Conservation (phyloP, 2,329 filamentous ascomycete genomes). For the Lecanicillium sp. region DNA sequence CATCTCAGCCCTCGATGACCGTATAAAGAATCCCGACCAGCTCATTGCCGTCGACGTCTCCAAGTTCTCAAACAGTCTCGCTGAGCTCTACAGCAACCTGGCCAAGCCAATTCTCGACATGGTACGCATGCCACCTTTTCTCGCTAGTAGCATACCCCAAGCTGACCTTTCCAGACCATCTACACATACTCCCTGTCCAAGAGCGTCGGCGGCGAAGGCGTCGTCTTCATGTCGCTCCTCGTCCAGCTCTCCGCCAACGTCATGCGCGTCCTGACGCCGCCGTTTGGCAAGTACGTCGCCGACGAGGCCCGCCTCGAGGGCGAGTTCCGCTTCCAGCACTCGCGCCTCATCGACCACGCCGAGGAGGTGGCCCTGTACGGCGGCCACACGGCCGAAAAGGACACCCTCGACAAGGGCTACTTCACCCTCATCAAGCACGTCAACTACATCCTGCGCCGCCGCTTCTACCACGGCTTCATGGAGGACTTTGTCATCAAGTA, state of each 20-base stretch:
- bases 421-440: conserved; percentile 99
- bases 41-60: conserved; percentile 94
- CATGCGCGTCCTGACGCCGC: conserved; percentile 90
- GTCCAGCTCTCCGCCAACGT: conserved; percentile 88
- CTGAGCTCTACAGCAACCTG: conserved; percentile 91
- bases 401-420: conserved; percentile 94
- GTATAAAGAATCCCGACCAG: conserved; percentile 98
- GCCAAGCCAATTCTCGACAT: conserved; percentile 94
- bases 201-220: conserved; percentile 90
- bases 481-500: conserved; percentile 99
- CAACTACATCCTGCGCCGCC: conserved; percentile 82
- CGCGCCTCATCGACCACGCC: conserved; percentile 87
- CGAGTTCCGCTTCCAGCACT: conserved; percentile 94
- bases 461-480: conserved; percentile 98
- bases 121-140: conserved; percentile 35
- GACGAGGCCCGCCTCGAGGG: conserved; percentile 92
- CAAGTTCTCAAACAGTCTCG: conserved; percentile 90
- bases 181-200: conserved; percentile 93
- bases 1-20: conserved; percentile 87
- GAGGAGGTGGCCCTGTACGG: conserved; percentile 91
- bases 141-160: no score
- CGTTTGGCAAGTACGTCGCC: conserved; percentile 95
- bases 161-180: conserved; percentile 49
- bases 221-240: conserved; percentile 90
- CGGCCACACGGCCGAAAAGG: conserved; percentile 90